Evolutionary conservation across 257 asterid genomes (phyloP), one percentile per base, ranked within the genome.

Genomic region (Plantago ovata): DNA sequence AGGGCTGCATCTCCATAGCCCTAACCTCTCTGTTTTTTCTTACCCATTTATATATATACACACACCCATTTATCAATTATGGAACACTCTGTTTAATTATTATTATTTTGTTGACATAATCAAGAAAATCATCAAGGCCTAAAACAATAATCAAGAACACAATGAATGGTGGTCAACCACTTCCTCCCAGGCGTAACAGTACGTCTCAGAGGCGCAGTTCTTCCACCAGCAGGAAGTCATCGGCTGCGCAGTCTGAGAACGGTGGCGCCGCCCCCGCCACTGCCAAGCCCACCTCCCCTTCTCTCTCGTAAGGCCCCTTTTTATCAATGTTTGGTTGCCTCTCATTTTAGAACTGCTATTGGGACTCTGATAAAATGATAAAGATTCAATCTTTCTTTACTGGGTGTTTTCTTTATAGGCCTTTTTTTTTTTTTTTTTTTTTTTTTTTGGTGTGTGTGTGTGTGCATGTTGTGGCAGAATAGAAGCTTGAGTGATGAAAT

Each of bases 241-340:
- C 87, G 14, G 76, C 65, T 47, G 60, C 74, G 44, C 63, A 71
- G 46, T 63, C 85, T 0, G 90, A 82, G 51, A 79, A 75, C 63
- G 86, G 84, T 7, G 61, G 69, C 46, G 24, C 79, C 59, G 61
- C 58, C 64, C 53, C 50, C 41, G 73, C 62, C 63, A 68, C 63
- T 39, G 56, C 74, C 38, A 85, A 77, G 65, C 79, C 89, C 20
- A 9, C 75, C 39, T 84, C 94, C 45, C 89, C 85, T 61, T 56
- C 79, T 15, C 63, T 68, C 65, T 72, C 83, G 94, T 84, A 68
- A 72, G 85, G 85, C 14, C 18, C 54, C 44, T 13, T 23, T 13
- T 9, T 58, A 19, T 13, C 14, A 38, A 49, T 28, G 19, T 49
- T 44, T 55, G 58, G 15, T 20, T 20, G 10, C 18, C 38, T 2